These are phyloP conservation scores for Agrocybe pediades DNA, from an alignment of 768 basidiomycete species.

Conservation along the genomic window DNA sequence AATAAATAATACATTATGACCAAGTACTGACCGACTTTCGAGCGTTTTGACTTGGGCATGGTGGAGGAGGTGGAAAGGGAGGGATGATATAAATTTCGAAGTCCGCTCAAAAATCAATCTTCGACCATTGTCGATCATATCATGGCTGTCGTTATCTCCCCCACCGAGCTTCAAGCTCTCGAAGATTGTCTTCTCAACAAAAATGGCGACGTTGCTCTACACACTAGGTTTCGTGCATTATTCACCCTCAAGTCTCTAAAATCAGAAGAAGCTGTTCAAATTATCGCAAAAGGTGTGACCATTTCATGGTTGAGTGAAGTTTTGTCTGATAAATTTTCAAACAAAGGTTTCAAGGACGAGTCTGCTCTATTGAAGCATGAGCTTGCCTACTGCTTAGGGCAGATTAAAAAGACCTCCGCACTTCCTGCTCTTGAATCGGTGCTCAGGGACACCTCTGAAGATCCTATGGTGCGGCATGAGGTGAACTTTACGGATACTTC, in stretches of 20 bases:
- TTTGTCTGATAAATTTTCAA: slow-evolving; percentile 10
- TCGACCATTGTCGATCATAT: slow-evolving; percentile 26
- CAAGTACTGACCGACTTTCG: slow-evolving; percentile 73
- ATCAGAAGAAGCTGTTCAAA: slow-evolving; percentile 74
- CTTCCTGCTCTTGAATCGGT: slow-evolving; percentile 80
- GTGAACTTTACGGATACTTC: slow-evolving; percentile 37
- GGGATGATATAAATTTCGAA: slow-evolving; percentile 36
- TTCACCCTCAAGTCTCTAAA: slow-evolving; percentile 90
- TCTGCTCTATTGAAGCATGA: slow-evolving; percentile 96
- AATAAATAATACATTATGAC: background rate
- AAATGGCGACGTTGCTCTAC: slow-evolving; percentile 71
- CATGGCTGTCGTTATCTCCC: slow-evolving; percentile 38
- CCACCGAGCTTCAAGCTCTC: slow-evolving; percentile 64
- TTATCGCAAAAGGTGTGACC: slow-evolving; percentile 78
- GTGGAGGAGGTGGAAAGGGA: slow-evolving; percentile 24
- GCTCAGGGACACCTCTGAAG: slow-evolving; percentile 67
- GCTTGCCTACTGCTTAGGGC: slow-evolving; percentile 95
- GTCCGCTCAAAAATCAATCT: slow-evolving; percentile 47
- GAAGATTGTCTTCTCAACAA: slow-evolving; percentile 79
- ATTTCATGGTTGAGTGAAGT: background rate
- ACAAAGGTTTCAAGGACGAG: slow-evolving; percentile 76
- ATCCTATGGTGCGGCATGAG: slow-evolving; percentile 98
- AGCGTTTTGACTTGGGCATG: slow-evolving; percentile 91
- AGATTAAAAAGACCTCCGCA: slow-evolving; percentile 75
- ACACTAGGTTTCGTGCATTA: slow-evolving; percentile 86